phyloP scores from a whole-genome alignment of 2,329 filamentous ascomycete genomes.

The Dactylella cylindrospora region DNA sequence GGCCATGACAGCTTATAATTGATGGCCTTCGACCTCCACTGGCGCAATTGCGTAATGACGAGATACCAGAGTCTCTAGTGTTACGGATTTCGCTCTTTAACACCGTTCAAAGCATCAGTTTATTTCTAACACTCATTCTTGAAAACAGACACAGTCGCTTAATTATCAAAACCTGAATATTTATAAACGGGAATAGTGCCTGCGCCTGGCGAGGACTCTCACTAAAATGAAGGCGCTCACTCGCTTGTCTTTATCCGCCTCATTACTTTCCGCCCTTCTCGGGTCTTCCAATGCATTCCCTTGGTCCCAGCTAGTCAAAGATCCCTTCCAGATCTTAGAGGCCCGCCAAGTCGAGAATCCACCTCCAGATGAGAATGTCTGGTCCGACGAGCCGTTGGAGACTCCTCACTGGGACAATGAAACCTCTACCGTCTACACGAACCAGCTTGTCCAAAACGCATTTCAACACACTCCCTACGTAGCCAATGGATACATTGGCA shows the following conservation, averaged over 20 bases:
- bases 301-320: constrained; percentile 29
- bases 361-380: constrained; percentile 43
- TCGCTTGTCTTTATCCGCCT: constrained; percentile 20
- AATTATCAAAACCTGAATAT: no score
- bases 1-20: no score
- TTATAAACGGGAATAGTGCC: neutral
- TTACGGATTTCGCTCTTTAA: no score
- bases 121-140: no score
- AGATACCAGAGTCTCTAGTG: no score
- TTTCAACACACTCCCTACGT: constrained; percentile 62
- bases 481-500: constrained; percentile 67
- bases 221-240: constrained; percentile 26
- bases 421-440: constrained; percentile 61
- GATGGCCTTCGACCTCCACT: no score
- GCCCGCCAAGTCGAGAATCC: constrained; percentile 46
- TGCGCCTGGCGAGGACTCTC: constrained; percentile 14
- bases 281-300: constrained; percentile 14
- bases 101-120: no score
- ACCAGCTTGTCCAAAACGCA: constrained; percentile 45
- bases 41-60: no score
- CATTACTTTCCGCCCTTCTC: constrained; percentile 21
- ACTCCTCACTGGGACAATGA: constrained; percentile 47
- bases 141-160: no score
- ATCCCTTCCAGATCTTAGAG: constrained; percentile 15
- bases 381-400: constrained; percentile 44